phyloP scores from a whole-genome alignment of 2,329 filamentous ascomycete species.

The Exophiala sp. region DNA sequence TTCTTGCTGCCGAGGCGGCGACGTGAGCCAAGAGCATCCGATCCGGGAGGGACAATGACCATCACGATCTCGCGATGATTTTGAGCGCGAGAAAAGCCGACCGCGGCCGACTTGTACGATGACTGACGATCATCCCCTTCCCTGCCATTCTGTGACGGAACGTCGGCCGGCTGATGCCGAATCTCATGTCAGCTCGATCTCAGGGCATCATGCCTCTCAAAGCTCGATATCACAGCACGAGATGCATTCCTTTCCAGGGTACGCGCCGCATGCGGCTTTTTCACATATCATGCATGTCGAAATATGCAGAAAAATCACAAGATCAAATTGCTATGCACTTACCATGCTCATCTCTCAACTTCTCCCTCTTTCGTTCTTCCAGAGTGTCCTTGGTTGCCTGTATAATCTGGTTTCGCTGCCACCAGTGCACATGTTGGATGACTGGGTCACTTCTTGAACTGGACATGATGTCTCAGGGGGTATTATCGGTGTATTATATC shows the following conservation, averaged over 20 bases:
- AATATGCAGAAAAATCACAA: not conserved
- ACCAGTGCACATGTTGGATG: constrained; percentile 11
- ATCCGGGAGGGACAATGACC: not conserved
- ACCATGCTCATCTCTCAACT: constrained; percentile 9
- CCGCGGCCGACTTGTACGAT: too few species aligned
- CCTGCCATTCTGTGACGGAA: too few species aligned
- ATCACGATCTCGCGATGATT: not conserved
- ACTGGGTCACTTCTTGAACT: not conserved
- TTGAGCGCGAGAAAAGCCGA: not conserved
- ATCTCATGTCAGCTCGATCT: not conserved
- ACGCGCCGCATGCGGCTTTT: not conserved
- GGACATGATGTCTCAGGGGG: constrained; percentile 3
- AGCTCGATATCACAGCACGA: too few species aligned
- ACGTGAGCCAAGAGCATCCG: not conserved
- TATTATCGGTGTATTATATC: not conserved
- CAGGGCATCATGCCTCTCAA: not conserved
- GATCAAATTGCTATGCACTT: not conserved
- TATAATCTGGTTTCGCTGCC: constrained; percentile 15
- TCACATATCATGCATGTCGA: not conserved
- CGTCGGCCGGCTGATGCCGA: not conserved
- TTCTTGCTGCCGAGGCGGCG: not conserved
- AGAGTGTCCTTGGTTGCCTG: constrained; percentile 13
- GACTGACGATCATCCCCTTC: too few species aligned
- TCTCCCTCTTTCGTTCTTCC: constrained; percentile 16
- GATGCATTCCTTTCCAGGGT: too few species aligned